Evolutionary conservation across 148 eudicot species (phyloP).

Genomic region (Chenopodium formosanum): DNA sequence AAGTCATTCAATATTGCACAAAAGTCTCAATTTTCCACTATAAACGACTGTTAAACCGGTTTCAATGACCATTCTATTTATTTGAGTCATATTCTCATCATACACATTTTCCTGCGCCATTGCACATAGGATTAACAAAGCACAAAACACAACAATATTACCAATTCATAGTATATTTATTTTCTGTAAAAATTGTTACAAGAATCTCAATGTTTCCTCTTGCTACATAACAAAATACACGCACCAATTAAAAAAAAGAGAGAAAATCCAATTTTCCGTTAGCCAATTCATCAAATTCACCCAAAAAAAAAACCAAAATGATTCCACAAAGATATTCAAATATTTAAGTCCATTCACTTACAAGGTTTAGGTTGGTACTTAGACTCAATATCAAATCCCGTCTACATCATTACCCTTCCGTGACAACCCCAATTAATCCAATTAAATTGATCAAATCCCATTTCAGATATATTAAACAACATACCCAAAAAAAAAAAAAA

Average conservation of each 20-base stretch:
- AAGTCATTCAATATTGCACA: not conserved
- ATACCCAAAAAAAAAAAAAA: conserved; percentile 20
- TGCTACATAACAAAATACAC: not conserved
- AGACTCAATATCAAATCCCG: not conserved
- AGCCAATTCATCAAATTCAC: not conserved
- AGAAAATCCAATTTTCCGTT: not conserved
- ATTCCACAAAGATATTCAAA: not conserved
- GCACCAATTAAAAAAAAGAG: not conserved
- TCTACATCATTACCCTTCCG: not conserved
- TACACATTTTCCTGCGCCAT: not conserved
- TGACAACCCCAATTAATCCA: not conserved
- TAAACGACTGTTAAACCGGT: not conserved
- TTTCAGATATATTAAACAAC: not conserved
- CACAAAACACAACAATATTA: not conserved
- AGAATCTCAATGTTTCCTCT: not conserved
- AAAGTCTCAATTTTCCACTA: not conserved
- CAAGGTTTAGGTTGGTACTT: too few species aligned
- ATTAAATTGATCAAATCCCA: conserved; percentile 18
- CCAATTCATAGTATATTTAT: not conserved
- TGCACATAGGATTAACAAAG: not conserved
- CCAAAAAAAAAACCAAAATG: not conserved
- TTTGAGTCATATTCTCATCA: not conserved
- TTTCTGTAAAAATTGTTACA: not conserved
- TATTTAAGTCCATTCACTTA: too few species aligned
- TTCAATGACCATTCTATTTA: not conserved